phyloP scores from a whole-genome alignment of 352 stramenopile species.

The Globisporangium cylindrosporum region DNA sequence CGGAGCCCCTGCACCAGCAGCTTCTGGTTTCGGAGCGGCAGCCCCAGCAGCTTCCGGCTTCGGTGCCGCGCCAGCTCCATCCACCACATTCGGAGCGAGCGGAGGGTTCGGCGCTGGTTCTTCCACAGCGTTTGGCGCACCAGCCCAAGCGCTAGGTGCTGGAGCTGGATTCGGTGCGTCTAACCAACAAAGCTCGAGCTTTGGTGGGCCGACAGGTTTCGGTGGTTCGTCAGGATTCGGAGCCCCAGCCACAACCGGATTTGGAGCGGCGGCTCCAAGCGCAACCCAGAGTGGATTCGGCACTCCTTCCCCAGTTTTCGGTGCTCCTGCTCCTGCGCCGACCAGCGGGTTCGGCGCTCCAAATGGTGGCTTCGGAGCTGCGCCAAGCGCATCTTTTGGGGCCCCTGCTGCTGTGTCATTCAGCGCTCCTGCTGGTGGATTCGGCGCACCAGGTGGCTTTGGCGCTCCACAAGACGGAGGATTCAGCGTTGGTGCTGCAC shows the following conservation, averaged over 20 bases:
- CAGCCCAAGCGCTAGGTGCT: neutral
- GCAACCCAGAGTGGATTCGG: conserved; percentile 7
- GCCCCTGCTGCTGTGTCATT: conserved; percentile 25
- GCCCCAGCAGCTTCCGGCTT: conserved; percentile 32
- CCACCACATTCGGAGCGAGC: conserved; percentile 13
- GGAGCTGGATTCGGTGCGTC: conserved; percentile 3
- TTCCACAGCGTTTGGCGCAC: conserved; percentile 13
- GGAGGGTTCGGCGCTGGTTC: conserved; percentile 1
- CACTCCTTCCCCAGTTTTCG: conserved; percentile 13
- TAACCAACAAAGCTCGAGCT: conserved; percentile 22
- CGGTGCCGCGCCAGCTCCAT: conserved; percentile 18
- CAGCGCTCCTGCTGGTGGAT: conserved; percentile 21
- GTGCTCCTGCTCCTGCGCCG: conserved; percentile 14
- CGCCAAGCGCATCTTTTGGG: conserved; percentile 23
- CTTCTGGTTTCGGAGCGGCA: conserved; percentile 26
- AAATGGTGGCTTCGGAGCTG: conserved; percentile 14
- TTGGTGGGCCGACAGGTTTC: conserved; percentile 32
- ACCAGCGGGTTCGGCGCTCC: conserved; percentile 29
- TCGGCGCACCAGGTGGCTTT: conserved; percentile 25
- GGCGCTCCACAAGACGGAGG: conserved; percentile 35
- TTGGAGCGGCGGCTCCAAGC: conserved; percentile 19
- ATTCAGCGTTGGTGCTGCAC: conserved; percentile 69
- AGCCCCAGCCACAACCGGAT: conserved; percentile 13
- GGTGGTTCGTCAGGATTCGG: conserved; percentile 15
- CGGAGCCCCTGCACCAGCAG: conserved; percentile 6